Conservation (phyloP, 768 basidiomycete species). For the Bullera alba region DNA sequence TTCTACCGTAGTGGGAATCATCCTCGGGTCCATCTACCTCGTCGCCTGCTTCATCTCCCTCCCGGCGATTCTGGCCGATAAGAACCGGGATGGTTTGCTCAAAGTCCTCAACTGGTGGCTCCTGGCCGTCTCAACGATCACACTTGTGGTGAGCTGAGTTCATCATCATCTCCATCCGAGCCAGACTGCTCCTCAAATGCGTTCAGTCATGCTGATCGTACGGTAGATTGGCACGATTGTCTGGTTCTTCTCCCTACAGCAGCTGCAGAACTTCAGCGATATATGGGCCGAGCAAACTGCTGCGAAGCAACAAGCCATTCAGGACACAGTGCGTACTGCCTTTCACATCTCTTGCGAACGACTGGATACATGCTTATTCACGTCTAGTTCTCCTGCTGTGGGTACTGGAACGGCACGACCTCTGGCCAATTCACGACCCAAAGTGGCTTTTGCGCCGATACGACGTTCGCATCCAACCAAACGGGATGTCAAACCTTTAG, state of each 20-base stretch:
- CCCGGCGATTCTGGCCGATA: constrained; percentile 62
- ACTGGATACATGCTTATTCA: no score
- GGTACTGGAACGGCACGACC: constrained; percentile 62
- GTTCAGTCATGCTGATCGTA: background rate
- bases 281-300: constrained; percentile 50
- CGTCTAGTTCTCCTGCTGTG: constrained; percentile 74
- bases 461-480: constrained; percentile 51
- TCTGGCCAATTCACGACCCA: constrained; percentile 49
- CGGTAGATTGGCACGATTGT: constrained; percentile 58
- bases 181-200: background rate
- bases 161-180: no score
- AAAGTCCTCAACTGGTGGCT: constrained; percentile 69
- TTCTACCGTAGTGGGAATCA: constrained; percentile 56
- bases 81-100: constrained; percentile 63
- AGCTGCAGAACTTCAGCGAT: constrained; percentile 60
- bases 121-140: constrained; percentile 50
- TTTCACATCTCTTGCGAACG: background rate
- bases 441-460: constrained; percentile 64
- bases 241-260: constrained; percentile 74
- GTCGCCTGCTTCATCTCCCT: constrained; percentile 66
- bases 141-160: constrained; percentile 12
- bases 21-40: constrained; percentile 57
- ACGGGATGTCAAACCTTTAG: constrained; percentile 32
- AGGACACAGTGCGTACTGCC: constrained; percentile 58
- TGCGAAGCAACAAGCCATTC: constrained; percentile 55